These are phyloP conservation scores for Penicillium cataractarum DNA, from an alignment of 495 filamentous ascomycete genomes.

Conservation along the genomic window DNA sequence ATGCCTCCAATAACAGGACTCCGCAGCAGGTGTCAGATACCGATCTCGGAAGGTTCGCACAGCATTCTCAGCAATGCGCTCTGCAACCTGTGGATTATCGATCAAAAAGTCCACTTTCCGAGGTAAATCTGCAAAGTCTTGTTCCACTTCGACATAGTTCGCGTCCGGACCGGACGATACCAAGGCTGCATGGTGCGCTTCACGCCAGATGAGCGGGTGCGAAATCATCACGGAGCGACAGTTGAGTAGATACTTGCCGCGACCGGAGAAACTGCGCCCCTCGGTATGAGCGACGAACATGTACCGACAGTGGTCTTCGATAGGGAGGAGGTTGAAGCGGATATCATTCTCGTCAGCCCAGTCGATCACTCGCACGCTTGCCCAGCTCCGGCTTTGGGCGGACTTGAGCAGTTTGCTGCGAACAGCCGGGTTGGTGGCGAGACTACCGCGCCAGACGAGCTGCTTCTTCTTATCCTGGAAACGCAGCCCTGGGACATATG, in stretches of 20 bases:
- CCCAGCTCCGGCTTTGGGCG: slow-evolving; percentile 51
- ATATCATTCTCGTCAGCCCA: slow-evolving; percentile 48
- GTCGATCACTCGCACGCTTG: slow-evolving; percentile 52
- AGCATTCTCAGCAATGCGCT: slow-evolving; percentile 59
- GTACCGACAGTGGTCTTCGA: slow-evolving; percentile 64
- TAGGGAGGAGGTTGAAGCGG: slow-evolving; percentile 44
- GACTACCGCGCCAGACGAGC: slow-evolving; percentile 69
- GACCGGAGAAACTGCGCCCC: slow-evolving; percentile 60
- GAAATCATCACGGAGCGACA: slow-evolving; percentile 61
- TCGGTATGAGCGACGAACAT: slow-evolving; percentile 62
- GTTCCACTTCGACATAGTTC: slow-evolving; percentile 61
- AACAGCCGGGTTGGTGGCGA: slow-evolving; percentile 41
- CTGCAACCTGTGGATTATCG: slow-evolving; percentile 50
- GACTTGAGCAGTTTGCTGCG: slow-evolving; percentile 52
- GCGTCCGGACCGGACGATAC: slow-evolving; percentile 54
- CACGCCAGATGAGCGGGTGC: slow-evolving; percentile 43
- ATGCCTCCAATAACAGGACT: slow-evolving; percentile 63
- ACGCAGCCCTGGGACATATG: slow-evolving; percentile 15
- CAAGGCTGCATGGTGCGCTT: slow-evolving; percentile 46
- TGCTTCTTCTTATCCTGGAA: slow-evolving; percentile 61
- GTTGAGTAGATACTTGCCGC: slow-evolving; percentile 61
- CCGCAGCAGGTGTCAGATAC: slow-evolving; percentile 63
- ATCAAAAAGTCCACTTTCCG: slow-evolving; percentile 55
- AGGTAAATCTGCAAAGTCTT: slow-evolving; percentile 58
- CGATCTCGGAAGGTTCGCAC: slow-evolving; percentile 59